These are phyloP conservation scores for Suillus subalutaceus DNA, from an alignment of 768 basidiomycete genomes.

Conservation along the genomic window DNA sequence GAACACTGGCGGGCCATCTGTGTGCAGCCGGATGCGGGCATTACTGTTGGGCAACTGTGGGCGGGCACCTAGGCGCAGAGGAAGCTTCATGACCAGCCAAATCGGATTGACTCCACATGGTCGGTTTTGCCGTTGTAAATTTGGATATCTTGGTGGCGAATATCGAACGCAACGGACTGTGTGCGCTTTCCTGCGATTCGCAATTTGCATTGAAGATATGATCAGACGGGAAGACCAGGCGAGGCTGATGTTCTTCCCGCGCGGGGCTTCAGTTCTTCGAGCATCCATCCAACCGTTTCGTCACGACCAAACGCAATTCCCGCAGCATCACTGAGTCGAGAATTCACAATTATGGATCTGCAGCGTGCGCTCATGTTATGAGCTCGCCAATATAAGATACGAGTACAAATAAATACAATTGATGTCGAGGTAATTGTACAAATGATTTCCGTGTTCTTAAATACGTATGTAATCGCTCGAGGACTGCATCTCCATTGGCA, in stretches of 20 bases:
- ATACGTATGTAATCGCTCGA: neutral
- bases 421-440: neutral
- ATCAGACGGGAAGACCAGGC: too few species aligned
- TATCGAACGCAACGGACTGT: neutral
- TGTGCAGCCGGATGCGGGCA: conserved; percentile 87
- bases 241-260: too few species aligned
- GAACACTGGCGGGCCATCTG: conserved; percentile 48
- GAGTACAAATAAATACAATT: neutral
- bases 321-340: neutral
- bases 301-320: too few species aligned
- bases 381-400: neutral
- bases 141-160: neutral
- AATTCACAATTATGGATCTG: neutral
- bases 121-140: too few species aligned
- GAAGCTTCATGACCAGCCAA: conserved; percentile 1
- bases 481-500: neutral
- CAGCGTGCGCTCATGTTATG: neutral
- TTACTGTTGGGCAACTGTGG: conserved; percentile 67
- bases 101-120: neutral
- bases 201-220: too few species aligned
- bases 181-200: neutral
- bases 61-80: conserved; percentile 3
- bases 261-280: too few species aligned
- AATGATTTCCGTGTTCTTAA: neutral
- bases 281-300: too few species aligned